These are phyloP conservation scores for Acanthamoeba castellanii DNA, from an alignment of 208 protist genomes.

Conservation along the genomic window DNA sequence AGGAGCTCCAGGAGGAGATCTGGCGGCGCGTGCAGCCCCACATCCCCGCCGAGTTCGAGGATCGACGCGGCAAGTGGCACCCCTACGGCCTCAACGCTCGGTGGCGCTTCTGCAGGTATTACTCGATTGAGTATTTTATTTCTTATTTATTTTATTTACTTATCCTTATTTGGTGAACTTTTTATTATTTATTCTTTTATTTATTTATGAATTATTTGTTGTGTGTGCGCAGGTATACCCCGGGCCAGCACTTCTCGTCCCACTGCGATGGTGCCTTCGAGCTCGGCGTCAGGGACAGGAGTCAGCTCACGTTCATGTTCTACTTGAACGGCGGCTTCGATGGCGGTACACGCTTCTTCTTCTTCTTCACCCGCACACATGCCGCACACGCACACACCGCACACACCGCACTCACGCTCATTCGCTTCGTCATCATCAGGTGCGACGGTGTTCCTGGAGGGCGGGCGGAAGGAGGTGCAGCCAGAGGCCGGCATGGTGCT, in stretches of 20 bases:
- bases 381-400: neutral
- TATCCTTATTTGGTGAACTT: neutral
- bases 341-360: neutral
- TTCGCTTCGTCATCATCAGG: neutral
- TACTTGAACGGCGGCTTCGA: constrained; percentile 41
- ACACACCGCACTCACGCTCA: neutral
- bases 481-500: constrained; percentile 70
- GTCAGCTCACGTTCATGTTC: constrained; percentile 46
- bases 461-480: neutral
- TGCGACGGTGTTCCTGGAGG: constrained; percentile 37
- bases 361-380: neutral
- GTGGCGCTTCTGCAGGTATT: constrained; percentile 53
- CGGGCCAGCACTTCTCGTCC: constrained; percentile 67
- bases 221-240: neutral
- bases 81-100: constrained; percentile 37
- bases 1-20: neutral
- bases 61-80: neutral
- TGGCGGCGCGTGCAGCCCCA: neutral
- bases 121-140: neutral
- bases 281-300: neutral
- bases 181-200: neutral
- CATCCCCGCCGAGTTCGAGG: neutral
- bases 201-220: neutral
- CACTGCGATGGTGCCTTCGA: constrained; percentile 14
- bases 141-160: neutral